phyloP scores from a whole-genome alignment of 805 yeast species.

The Cyberlindnera maclurae region DNA sequence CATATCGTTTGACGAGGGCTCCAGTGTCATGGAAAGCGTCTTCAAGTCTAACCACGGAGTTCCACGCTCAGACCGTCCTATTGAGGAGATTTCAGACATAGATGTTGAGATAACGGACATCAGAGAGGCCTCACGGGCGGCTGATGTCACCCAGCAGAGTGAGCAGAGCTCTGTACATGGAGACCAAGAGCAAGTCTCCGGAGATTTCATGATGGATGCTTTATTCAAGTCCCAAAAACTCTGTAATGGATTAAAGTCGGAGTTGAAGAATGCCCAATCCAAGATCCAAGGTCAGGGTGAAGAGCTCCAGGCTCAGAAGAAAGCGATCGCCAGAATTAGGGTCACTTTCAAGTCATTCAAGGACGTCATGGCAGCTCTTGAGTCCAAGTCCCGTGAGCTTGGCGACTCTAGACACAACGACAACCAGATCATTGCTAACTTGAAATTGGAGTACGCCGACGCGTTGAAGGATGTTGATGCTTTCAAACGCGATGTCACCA shows the following conservation, averaged over 20 bases:
- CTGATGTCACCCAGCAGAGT: background rate
- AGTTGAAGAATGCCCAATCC: constrained; percentile 23
- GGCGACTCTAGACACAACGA: constrained; percentile 20
- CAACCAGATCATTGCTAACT: constrained; percentile 13
- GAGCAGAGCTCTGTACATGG: background rate
- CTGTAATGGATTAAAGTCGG: constrained; percentile 27
- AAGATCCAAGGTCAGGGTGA: constrained; percentile 23
- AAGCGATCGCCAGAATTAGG: constrained; percentile 18
- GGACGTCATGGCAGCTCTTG: constrained; percentile 17
- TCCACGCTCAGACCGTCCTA: background rate
- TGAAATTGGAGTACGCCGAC: constrained; percentile 21
- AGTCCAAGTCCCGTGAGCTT: constrained; percentile 18
- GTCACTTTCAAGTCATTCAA: constrained; percentile 21
- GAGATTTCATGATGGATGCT: constrained; percentile 33
- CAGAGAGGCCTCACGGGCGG: constrained; percentile 19
- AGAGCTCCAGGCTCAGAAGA: constrained; percentile 19
- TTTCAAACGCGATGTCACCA: constrained; percentile 18
- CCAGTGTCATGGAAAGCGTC: background rate
- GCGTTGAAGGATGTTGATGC: constrained; percentile 14
- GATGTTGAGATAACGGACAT: constrained; percentile 37
- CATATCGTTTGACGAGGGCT: background rate
- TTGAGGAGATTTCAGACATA: constrained; percentile 10
- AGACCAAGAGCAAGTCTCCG: constrained; percentile 17
- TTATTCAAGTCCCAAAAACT: constrained; percentile 32
- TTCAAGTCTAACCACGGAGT: background rate